Base-by-base conservation (phyloP, 345 rosid species). In the Gynandropsis gynandra region DNA sequence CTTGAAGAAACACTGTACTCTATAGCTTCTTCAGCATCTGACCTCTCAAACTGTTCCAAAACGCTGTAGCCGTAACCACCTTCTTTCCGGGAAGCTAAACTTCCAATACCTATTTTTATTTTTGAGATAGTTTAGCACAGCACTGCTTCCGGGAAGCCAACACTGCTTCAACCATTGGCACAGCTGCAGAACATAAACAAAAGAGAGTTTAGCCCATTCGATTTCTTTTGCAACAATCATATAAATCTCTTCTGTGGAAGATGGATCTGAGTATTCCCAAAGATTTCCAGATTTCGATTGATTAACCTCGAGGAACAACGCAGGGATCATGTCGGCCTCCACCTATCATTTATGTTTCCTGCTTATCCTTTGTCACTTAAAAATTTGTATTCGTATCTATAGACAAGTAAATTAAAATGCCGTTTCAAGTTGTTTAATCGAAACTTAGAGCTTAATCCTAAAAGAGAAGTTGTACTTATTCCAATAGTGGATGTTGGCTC, bases 91-190 rank as follows among this genome's bases (percentile, higher is more conserved):
- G 90, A 71, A 80, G 95, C 73, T 92, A 97, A 54, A 92, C 71
- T 62, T 87, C 95, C 58, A 92, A 62, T 38, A 92, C 89, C 95
- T 90, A n/a, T n/a, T n/a, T n/a, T n/a, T n/a, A n/a, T n/a, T n/a
- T n/a, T n/a, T n/a, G n/a, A n/a, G n/a, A n/a, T n/a, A n/a, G n/a
- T n/a, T n/a, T n/a, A n/a, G n/a, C n/a, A n/a, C n/a, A n/a, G n/a
- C n/a, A n/a, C n/a, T n/a, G n/a, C n/a, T n/a, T n/a, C n/a, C n/a
- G n/a, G n/a, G n/a, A 50, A n/a, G 97, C 88, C 18, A 85, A 95
- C 98, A 87, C 81, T 40, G 95, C 90, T 77, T 92, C 97, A 20
- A 87, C 95, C 93, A 92, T 81, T 15, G 95, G 95, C 41, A 89
- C 97, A 48, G 89, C 97, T 89, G 72, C 74, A 79, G 21, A 39